phyloP scores from a whole-genome alignment of 106 monocot species.

The Dioscorea zingiberensis region DNA sequence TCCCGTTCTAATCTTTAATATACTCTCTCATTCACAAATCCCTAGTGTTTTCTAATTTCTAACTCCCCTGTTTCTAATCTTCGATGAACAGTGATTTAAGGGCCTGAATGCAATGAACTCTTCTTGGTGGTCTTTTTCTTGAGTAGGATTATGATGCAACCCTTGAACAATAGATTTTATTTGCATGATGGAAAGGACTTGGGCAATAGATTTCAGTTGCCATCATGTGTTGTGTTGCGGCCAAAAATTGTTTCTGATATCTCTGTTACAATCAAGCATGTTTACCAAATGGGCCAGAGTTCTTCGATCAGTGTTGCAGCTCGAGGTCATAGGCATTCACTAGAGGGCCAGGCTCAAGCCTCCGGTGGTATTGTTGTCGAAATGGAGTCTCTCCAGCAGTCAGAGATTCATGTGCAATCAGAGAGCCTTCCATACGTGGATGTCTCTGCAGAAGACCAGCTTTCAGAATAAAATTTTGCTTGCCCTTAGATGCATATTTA shows the following conservation, averaged over 20 bases:
- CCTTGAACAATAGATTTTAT: constrained; percentile 30
- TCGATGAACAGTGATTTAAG: too few relatives aligned
- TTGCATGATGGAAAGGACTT: constrained; percentile 52
- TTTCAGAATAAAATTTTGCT: constrained; percentile 4
- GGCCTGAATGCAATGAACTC: too few relatives aligned
- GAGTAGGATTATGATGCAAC: constrained; percentile 36
- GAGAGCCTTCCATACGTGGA: constrained; percentile 42
- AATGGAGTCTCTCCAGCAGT: constrained; percentile 47
- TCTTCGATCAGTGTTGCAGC: constrained; percentile 74
- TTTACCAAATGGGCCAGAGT: constrained; percentile 30
- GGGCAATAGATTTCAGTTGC: constrained; percentile 44
- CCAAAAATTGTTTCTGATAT: constrained; percentile 55
- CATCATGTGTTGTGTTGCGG: constrained; percentile 41
- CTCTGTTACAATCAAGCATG: constrained; percentile 27
- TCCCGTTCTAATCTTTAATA: too few relatives aligned
- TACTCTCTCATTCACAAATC: too few relatives aligned
- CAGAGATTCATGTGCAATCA: constrained; percentile 5
- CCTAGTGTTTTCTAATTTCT: too few relatives aligned
- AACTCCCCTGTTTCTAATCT: too few relatives aligned
- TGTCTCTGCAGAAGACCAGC: constrained; percentile 41
- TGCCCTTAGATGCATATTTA: constrained; percentile 5
- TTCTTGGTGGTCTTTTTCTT: constrained; percentile 37
- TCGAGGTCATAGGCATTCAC: constrained; percentile 76
- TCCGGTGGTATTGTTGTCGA: constrained; percentile 56
- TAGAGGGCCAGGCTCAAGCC: constrained; percentile 79